Percentiles rank a stretch among this genome's conserved stretches.
These are phyloP conservation scores for Pichia inconspicua DNA, from an alignment of 1,139 yeast genomes.

Conservation along the genomic window DNA sequence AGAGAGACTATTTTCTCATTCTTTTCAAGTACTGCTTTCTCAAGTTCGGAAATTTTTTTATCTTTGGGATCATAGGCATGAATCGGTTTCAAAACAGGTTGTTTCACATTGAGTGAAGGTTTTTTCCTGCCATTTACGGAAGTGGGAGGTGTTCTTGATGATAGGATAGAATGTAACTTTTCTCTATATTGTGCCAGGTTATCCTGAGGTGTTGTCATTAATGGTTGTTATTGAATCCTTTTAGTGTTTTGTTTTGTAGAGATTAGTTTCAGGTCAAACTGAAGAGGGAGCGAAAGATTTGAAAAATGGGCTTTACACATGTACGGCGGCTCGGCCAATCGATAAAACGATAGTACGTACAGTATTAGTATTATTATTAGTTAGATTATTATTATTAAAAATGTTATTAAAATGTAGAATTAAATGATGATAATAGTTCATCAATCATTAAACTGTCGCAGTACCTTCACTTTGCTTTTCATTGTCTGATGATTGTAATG, in stretches of 20 bases:
- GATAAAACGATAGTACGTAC: too few species aligned
- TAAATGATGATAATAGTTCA: too few species aligned
- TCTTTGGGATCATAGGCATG: background rate
- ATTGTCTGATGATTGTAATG: constrained; percentile 18
- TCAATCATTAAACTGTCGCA: background rate
- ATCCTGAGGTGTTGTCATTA: background rate
- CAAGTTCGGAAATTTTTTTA: background rate
- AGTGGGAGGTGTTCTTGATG: background rate
- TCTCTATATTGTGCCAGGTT: constrained; percentile 7
- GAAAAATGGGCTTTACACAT: too few species aligned
- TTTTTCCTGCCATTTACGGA: background rate
- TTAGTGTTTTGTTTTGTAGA: background rate
- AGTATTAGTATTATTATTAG: too few species aligned
- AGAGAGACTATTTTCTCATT: constrained; percentile 6
- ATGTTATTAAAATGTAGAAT: background rate
- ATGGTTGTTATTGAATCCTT: background rate
- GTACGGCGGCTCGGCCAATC: too few species aligned
- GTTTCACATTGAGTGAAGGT: background rate
- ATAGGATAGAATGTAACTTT: constrained; percentile 6
- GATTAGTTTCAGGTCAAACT: too few species aligned
- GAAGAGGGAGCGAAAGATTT: background rate
- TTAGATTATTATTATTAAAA: background rate
- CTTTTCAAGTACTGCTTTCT: constrained; percentile 4
- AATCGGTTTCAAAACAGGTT: background rate
- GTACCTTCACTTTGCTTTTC: constrained; percentile 9